These are phyloP conservation scores for Fusarium multiceps DNA, from an alignment of 2,329 filamentous ascomycete species.

Conservation along the genomic window DNA sequence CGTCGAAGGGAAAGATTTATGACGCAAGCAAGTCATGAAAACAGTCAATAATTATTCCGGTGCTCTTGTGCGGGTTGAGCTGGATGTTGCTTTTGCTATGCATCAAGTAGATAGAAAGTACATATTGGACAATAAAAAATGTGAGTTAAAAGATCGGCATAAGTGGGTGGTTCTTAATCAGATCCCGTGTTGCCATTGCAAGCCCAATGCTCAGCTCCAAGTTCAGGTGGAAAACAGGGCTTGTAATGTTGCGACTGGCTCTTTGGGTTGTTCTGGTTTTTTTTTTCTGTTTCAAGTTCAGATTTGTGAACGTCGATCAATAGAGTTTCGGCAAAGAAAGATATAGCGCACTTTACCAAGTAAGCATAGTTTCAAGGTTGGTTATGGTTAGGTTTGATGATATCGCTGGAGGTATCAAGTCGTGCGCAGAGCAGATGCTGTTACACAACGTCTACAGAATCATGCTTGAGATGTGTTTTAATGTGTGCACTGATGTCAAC, in stretches of 20 bases:
- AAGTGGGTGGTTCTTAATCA: too few relatives aligned
- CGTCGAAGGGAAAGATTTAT: neutral
- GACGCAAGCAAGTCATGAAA: constrained; percentile 29
- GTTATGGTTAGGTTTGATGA: neutral
- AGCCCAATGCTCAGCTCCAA: constrained; percentile 16
- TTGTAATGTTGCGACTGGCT: constrained; percentile 10
- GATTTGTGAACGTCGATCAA: neutral
- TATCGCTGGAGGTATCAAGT: constrained; percentile 3
- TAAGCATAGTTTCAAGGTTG: constrained; percentile 39
- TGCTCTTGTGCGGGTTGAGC: neutral
- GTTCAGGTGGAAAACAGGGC: constrained; percentile 38
- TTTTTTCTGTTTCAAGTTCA: neutral
- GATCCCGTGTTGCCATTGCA: neutral
- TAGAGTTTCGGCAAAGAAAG: neutral
- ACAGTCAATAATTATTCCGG: constrained; percentile 11
- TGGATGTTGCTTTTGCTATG: neutral
- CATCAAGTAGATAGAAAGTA: neutral
- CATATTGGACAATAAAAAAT: neutral
- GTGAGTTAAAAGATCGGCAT: neutral
- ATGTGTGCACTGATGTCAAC: neutral
- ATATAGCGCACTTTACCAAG: neutral
- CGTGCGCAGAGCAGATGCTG: neutral
- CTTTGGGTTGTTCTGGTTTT: neutral
- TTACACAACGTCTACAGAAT: neutral
- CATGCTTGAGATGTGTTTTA: neutral